Base-by-base conservation (phyloP, 2,329 filamentous ascomycete genomes). In the Mycosphaerella sp. region DNA sequence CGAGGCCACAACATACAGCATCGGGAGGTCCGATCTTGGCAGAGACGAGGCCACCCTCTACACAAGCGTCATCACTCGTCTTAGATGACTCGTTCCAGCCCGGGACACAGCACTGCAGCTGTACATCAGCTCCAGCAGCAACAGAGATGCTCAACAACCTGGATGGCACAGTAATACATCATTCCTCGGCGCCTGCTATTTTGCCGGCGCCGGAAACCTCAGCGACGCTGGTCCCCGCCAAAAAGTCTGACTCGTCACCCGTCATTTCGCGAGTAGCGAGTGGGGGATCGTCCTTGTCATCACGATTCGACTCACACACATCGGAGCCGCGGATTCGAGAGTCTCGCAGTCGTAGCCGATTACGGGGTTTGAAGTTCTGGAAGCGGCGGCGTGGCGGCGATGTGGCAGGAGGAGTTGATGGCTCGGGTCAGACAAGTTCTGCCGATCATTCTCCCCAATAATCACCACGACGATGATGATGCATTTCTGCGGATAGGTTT, bases 331-430 rank as follows among this genome's bases (percentile, higher is more conserved):
- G 10, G 12, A 38, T 66, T 21, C 59, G 67, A 38, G 64, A 67
- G 45, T 68, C 66, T 44, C 60, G 68, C 40, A 69, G 66, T 56
- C 64, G 68, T 41, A 70, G 68, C 57, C 64, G 67, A 23, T 56
- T 71, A 50, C 62, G 68, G 39, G 64, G 66, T 0, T 55, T 71
- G 48, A 69, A 69, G 53, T 71, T 71, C 50, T 71, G 69, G 69
- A 67, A 66, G 59, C 67, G 66, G 58, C 64, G 64, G 50, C 59
- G 60, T 29, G 26, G 26, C 34, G 34, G 34, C 42, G 65, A 66
- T 45, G 52, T 46, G n/a, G 49, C 55, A 3, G 55, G 56, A 12
- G 48, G 48, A 6, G 48, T 6, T 29, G 26, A 58, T 21, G 44
- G 12, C 34, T 38, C 34, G 10, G 34, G 43, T 6, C 38, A 48